These are phyloP conservation scores for Spatholobus suberectus DNA, from an alignment of 306 rosid genomes.

Conservation along the genomic window DNA sequence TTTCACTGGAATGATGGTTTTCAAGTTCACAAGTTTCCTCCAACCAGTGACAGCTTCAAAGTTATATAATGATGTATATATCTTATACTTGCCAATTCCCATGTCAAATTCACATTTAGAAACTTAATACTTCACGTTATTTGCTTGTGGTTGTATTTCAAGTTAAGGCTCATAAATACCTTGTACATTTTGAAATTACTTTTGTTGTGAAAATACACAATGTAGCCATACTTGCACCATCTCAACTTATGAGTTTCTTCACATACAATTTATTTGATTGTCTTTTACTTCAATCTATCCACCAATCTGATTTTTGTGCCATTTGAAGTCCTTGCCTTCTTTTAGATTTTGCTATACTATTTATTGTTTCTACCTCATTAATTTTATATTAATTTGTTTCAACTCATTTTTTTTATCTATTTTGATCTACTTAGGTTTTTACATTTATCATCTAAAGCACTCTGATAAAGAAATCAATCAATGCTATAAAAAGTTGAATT, in stretches of 20 bases:
- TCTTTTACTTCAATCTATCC: slow-evolving; percentile 9
- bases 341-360: background rate
- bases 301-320: background rate
- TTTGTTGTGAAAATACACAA: slow-evolving; percentile 92
- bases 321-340: background rate
- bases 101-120: background rate
- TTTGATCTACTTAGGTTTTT: slow-evolving; percentile 65
- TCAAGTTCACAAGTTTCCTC: slow-evolving; percentile 94
- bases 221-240: slow-evolving; percentile 80
- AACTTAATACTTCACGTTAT: background rate
- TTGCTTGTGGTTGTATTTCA: slow-evolving; percentile 41
- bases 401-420: slow-evolving; percentile 7
- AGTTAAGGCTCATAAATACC: slow-evolving; percentile 90
- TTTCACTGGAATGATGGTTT: too few relatives aligned
- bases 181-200: slow-evolving; percentile 88
- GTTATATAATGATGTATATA: slow-evolving; percentile 82
- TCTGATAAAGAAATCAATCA: slow-evolving; percentile 65
- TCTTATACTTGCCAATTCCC: background rate
- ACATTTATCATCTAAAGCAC: slow-evolving; percentile 75
- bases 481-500: slow-evolving; percentile 73
- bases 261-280: background rate
- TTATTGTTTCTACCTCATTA: slow-evolving; percentile 2
- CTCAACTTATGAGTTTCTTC: slow-evolving; percentile 72
- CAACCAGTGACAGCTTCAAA: slow-evolving; percentile 96
- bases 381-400: slow-evolving; percentile 13